phyloP scores from a whole-genome alignment of 768 basidiomycete species.

The Filobasidium floriforme region DNA sequence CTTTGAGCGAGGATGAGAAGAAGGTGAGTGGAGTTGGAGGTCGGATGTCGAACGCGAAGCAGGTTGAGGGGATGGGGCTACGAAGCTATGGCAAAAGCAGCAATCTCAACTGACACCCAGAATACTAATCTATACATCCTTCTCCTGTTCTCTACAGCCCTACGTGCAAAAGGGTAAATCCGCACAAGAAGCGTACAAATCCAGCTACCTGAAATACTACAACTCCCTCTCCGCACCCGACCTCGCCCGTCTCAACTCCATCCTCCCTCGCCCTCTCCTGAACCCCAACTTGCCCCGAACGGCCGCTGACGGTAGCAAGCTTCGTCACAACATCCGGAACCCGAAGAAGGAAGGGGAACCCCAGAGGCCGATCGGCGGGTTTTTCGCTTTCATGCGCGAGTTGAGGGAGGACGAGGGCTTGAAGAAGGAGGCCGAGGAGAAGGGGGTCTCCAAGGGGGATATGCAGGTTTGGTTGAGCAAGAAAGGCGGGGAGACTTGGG shows the following conservation, averaged over 20 bases:
- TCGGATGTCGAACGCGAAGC: not conserved
- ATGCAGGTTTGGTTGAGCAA: slow-evolving; percentile 15
- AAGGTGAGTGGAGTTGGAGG: slow-evolving; percentile 11
- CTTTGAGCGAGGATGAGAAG: slow-evolving; percentile 17
- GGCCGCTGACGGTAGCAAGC: slow-evolving; percentile 4
- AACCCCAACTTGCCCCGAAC: not conserved
- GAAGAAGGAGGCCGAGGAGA: slow-evolving; percentile 7
- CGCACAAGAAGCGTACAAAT: slow-evolving; percentile 16
- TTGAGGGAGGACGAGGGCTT: slow-evolving; percentile 20
- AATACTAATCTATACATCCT: not conserved
- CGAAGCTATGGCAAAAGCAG: not conserved
- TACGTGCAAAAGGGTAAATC: slow-evolving; percentile 13
- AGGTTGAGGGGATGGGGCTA: not conserved
- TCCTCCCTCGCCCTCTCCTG: slow-evolving; percentile 13
- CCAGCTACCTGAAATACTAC: slow-evolving; percentile 19
- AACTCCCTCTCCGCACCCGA: slow-evolving; percentile 8
- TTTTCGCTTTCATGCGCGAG: slow-evolving; percentile 19
- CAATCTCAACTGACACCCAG: not conserved
- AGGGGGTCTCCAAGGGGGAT: slow-evolving; percentile 10
- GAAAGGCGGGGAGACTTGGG: slow-evolving; percentile 23
- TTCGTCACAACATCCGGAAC: not conserved
- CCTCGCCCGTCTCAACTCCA: slow-evolving; percentile 1
- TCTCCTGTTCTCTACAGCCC: not conserved
- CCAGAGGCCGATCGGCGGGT: slow-evolving; percentile 7
- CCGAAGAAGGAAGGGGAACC: slow-evolving; percentile 16